Conservation (phyloP, 495 filamentous ascomycete species). For the Pyrenopolyporus hunteri region DNA sequence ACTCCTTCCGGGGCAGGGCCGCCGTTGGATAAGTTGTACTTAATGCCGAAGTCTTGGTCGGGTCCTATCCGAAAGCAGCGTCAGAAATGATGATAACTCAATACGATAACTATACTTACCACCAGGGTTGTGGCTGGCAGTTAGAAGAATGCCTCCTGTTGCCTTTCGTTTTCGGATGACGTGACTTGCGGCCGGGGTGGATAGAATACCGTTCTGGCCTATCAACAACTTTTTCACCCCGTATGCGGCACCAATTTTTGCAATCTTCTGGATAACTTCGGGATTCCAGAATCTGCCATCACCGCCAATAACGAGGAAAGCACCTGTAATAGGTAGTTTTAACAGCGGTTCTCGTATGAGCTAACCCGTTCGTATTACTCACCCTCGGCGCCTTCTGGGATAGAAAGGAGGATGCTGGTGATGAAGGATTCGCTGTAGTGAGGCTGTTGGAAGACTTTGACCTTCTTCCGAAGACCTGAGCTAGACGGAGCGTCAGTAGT, state of each 20-base stretch:
- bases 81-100: constrained; percentile 3
- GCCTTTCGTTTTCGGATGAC: constrained; percentile 91
- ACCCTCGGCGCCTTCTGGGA: constrained; percentile 87
- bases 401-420: constrained; percentile 89
- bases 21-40: constrained; percentile 97
- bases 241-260: constrained; percentile 95
- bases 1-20: constrained; percentile 93
- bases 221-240: constrained; percentile 98
- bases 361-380: constrained; percentile 4
- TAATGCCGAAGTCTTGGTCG: constrained; percentile 95
- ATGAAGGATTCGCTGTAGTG: constrained; percentile 97
- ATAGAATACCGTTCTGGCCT: constrained; percentile 94
- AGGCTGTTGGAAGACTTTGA: constrained; percentile 92
- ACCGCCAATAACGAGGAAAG: constrained; percentile 95
- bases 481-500: constrained; percentile 56
- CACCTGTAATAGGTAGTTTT: constrained; percentile 48
- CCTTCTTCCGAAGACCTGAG: constrained; percentile 98
- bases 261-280: constrained; percentile 93
- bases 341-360: not conserved
- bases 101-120: constrained; percentile 61
- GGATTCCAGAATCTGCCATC: constrained; percentile 98
- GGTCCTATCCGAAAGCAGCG: constrained; percentile 65
- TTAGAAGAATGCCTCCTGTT: constrained; percentile 94
- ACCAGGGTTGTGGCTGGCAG: constrained; percentile 97
- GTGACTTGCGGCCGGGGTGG: constrained; percentile 94